Conservation (phyloP, 129 eudicot genomes). For the Silybum marianum region DNA sequence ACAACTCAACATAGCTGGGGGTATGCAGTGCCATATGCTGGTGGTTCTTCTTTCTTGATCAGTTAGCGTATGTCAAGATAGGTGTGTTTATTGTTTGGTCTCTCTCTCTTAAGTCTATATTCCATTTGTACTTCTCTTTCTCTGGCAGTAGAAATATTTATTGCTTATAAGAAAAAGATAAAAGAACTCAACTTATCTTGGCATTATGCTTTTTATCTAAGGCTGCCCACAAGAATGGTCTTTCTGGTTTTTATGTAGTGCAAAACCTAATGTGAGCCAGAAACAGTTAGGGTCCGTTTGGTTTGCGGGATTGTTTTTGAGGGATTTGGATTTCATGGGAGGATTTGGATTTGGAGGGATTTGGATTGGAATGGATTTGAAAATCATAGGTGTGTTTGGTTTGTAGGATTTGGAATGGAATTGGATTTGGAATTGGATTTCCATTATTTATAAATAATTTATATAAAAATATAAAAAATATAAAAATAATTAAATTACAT, state of each 20-base stretch:
- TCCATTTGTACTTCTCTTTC: constrained; percentile 17
- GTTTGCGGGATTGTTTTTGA: too few species aligned
- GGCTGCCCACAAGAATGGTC: neutral
- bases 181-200: neutral
- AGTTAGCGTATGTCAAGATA: neutral
- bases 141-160: neutral
- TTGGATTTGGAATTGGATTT: too few species aligned
- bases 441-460: too few species aligned
- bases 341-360: too few species aligned
- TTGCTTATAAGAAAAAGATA: constrained; percentile 8
- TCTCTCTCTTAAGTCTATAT: constrained; percentile 14
- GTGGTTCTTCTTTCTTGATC: neutral
- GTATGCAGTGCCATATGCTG: neutral
- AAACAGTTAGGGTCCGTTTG: too few species aligned
- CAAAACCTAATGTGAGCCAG: constrained; percentile 11
- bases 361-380: too few species aligned
- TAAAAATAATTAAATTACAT: too few species aligned
- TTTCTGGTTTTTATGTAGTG: constrained; percentile 11
- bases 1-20: neutral
- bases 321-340: too few species aligned
- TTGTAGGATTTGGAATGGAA: too few species aligned
- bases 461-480: too few species aligned
- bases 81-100: neutral
- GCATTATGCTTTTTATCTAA: constrained; percentile 1
- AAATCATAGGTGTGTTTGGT: too few species aligned